Conservation (phyloP, 2,329 filamentous ascomycete genomes). For the Botryotinia convoluta region DNA sequence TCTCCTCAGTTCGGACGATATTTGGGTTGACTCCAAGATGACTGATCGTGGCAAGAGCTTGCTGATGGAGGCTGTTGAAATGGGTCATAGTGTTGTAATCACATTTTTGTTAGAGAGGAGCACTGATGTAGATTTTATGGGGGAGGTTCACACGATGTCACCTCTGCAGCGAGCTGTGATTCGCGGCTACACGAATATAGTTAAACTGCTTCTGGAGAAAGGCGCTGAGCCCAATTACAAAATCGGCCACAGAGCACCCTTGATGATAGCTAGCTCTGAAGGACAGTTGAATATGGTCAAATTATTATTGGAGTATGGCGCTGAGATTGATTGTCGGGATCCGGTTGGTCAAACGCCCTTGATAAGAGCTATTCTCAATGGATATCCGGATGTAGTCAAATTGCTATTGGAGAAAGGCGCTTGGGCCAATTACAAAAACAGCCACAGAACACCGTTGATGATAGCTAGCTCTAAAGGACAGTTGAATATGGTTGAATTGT, state of each 20-base stretch:
- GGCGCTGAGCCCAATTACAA: neutral
- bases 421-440: neutral
- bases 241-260: no score
- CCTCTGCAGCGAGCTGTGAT: neutral
- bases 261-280: neutral
- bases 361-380: no score
- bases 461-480: neutral
- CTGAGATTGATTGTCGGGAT: neutral
- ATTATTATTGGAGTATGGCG: no score
- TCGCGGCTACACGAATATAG: conserved; percentile 2
- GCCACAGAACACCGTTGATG: conserved; percentile 18
- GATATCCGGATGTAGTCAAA: conserved; percentile 20
- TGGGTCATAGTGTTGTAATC: conserved; percentile 17
- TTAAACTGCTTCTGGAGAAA: conserved; percentile 19
- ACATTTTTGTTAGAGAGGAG: conserved; percentile 22
- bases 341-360: neutral
- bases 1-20: neutral
- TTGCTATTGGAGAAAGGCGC: conserved; percentile 15
- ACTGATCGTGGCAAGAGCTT: neutral
- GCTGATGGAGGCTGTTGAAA: neutral
- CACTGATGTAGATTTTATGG: neutral
- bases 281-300: no score
- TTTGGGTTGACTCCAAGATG: rapidly evolving
- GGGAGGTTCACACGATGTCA: neutral
- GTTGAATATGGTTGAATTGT: no score